Evolutionary conservation across 495 filamentous ascomycete genomes (phyloP), one percentile per base, ranked within the genome.

Genomic region (Podospora pseudocomata): DNA sequence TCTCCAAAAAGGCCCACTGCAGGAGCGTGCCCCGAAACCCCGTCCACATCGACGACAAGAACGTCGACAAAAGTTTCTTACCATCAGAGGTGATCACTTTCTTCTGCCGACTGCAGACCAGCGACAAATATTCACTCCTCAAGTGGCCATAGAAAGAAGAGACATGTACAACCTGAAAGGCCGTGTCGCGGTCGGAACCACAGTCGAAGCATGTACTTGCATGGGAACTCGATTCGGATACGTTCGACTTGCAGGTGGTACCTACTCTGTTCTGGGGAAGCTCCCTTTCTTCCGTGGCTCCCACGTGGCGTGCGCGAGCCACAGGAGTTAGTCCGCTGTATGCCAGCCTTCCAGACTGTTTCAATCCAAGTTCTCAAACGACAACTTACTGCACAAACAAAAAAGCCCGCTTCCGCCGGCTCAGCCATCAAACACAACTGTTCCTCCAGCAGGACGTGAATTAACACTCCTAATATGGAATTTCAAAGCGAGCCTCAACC

Each of bases 401-500:
- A 23, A 23, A 23, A 23, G 23, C 23, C 23, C 23, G 23, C 23
- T 23, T 23, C 23, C 23, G 23, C 1, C 1, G 23, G 23, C 23
- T 23, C 23, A 23, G 23, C 23, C 23, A 23, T 23, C 23, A 23
- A 23, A 23, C 23, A 23, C 23, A 23, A 23, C 23, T 23, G 23
- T 23, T 23, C 28, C 27, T 11, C 56, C 64, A n/a, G 4, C 54
- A 53, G 55, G 64, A 70, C 26, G 58, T 72, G 72, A 74, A 74
- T 72, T 70, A 49, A 67, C 28, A 61, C 13, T 23, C 67, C 53
- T 27, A 63, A 55, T 58, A 19, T 20, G 18, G 65, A 56, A 64
- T 65, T 74, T 72, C 73, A 74, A 74, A 70, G 63, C 73, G 72
- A 71, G 73, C 65, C 62, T 70, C 68, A 60, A 69, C 68, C 68